phyloP scores from a whole-genome alignment of 345 rosid genomes.

The Brassica rapa region DNA sequence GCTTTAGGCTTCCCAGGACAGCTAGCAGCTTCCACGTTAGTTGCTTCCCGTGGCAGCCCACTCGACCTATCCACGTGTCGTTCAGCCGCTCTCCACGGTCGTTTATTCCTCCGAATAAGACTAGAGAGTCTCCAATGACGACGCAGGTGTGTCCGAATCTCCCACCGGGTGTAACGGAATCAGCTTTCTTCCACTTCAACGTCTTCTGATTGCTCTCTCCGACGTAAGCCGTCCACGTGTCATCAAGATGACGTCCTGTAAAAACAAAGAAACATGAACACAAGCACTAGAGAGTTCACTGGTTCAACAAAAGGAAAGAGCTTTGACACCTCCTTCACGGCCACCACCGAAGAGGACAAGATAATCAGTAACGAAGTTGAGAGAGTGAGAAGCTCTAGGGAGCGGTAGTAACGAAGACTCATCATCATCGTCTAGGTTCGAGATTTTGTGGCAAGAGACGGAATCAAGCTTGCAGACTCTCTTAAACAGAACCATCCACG shows the following conservation, averaged over 20 bases:
- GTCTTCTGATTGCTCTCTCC: constrained; percentile 53
- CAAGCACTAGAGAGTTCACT: background rate
- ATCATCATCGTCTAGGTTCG: constrained; percentile 36
- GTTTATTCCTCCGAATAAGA: constrained; percentile 89
- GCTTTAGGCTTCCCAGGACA: constrained; percentile 41
- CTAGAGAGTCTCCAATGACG: constrained; percentile 52
- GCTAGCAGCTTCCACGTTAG: constrained; percentile 66
- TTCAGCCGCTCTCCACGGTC: constrained; percentile 79
- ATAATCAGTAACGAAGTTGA: constrained; percentile 83
- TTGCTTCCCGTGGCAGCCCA: constrained; percentile 45
- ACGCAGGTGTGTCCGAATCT: constrained; percentile 93
- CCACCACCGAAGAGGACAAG: constrained; percentile 94
- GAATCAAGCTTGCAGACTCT: constrained; percentile 61
- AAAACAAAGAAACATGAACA: background rate
- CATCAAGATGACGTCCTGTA: constrained; percentile 95
- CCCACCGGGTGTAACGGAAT: constrained; percentile 76
- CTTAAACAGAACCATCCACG: constrained; percentile 74
- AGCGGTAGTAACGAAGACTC: constrained; percentile 59
- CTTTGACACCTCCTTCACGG: constrained; percentile 69
- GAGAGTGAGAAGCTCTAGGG: constrained; percentile 95
- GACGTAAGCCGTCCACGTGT: constrained; percentile 77
- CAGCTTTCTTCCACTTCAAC: constrained; percentile 67
- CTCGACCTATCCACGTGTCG: constrained; percentile 87
- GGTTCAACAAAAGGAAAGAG: background rate
- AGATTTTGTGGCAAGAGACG: constrained; percentile 56